phyloP scores from a whole-genome alignment of 352 stramenopile genomes.

The Phytopythium montanum region DNA sequence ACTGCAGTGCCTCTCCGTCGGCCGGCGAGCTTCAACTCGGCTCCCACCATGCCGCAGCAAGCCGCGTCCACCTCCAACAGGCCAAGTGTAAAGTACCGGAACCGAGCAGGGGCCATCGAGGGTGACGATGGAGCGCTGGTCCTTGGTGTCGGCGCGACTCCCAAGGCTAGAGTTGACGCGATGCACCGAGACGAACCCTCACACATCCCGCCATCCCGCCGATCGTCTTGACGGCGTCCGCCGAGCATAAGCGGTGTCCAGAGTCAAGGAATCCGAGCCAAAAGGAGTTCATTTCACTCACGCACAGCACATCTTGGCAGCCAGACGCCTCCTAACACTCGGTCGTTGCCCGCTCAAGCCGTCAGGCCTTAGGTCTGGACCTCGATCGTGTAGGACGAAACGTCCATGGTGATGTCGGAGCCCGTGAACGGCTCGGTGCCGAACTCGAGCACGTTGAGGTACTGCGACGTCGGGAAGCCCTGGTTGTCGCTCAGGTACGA shows the following conservation, averaged over 20 bases:
- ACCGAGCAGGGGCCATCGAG: too few relatives aligned
- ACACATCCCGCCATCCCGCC: neutral
- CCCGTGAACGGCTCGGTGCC: constrained; percentile 34
- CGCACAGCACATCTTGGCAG: too few relatives aligned
- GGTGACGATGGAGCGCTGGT: neutral
- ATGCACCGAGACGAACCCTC: neutral
- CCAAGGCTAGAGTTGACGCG: neutral
- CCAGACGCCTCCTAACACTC: neutral
- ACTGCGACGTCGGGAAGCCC: constrained; percentile 21
- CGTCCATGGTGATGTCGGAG: constrained; percentile 18
- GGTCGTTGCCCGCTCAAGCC: neutral
- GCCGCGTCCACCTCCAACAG: neutral
- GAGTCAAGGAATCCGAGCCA: neutral
- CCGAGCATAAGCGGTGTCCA: neutral
- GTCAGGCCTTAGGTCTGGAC: constrained; percentile 13
- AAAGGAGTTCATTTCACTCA: neutral
- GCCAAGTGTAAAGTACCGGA: neutral
- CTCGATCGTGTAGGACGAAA: constrained; percentile 27
- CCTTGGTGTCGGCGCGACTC: neutral
- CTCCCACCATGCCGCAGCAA: neutral
- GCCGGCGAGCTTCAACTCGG: neutral
- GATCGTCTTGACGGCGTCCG: neutral
- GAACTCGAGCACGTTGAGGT: constrained; percentile 19
- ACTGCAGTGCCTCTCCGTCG: neutral
- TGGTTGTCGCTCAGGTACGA: constrained; percentile 21